Conservation (phyloP, 2,329 filamentous ascomycete genomes). For the Colletotrichum navitas region DNA sequence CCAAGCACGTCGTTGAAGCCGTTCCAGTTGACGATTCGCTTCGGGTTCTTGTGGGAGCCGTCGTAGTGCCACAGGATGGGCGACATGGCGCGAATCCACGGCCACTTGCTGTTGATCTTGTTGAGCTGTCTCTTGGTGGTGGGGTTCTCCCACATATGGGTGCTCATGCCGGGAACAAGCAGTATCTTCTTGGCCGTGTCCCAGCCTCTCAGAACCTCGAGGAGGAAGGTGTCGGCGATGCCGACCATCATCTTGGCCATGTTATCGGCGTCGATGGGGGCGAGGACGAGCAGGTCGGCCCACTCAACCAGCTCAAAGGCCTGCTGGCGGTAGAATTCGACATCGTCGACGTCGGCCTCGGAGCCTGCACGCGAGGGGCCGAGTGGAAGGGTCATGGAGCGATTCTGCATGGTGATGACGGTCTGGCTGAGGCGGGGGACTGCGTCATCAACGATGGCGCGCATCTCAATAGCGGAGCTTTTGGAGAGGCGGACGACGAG, state of each 20-base stretch:
- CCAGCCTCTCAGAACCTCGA: slow-evolving; percentile 88
- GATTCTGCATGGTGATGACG: slow-evolving; percentile 71
- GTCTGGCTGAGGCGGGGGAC: slow-evolving; percentile 73
- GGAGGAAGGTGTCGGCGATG: slow-evolving; percentile 82
- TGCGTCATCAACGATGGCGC: slow-evolving; percentile 75
- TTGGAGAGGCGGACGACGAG: slow-evolving; percentile 77
- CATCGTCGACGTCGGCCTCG: slow-evolving; percentile 56
- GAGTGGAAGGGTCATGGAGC: slow-evolving; percentile 52
- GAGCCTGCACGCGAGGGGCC: slow-evolving; percentile 50
- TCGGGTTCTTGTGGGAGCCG: slow-evolving; percentile 58
- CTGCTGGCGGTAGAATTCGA: slow-evolving; percentile 66
- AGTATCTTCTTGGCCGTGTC: slow-evolving; percentile 87
- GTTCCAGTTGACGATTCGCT: slow-evolving; percentile 71
- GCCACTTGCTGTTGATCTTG: slow-evolving; percentile 87
- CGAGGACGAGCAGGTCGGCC: slow-evolving; percentile 88
- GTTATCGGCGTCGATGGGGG: slow-evolving; percentile 86
- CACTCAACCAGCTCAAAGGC: slow-evolving; percentile 82
- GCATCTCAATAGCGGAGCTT: slow-evolving; percentile 70
- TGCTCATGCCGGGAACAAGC: slow-evolving; percentile 89
- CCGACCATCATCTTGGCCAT: slow-evolving; percentile 90
- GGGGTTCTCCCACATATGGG: slow-evolving; percentile 89
- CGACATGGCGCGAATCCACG: slow-evolving; percentile 85
- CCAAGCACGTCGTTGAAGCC: slow-evolving; percentile 79
- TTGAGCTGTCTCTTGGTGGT: slow-evolving; percentile 88
- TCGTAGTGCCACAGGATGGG: slow-evolving; percentile 88